Evolutionary conservation across 129 eudicot species (phyloP), one percentile per base, ranked within the genome.

Genomic region (Flaveria bidentis): DNA sequence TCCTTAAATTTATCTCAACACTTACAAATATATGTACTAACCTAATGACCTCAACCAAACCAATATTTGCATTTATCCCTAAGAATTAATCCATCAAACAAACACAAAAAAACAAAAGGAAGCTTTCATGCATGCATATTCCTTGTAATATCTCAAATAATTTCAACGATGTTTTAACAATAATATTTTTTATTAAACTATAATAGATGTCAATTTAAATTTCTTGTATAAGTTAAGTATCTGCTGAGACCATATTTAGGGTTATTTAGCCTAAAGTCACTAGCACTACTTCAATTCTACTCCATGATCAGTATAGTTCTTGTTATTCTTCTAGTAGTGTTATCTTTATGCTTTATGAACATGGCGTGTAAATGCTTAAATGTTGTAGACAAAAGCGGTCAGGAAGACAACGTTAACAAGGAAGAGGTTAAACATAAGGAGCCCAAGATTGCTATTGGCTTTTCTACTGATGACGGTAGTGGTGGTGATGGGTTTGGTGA

Each of bases 51-150:
- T 36, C 41, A 36, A 36, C 41, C 41, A 36, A 36, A 36, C 41
- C 41, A 36, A 36, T 36, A 36, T 36, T 36, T 36, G 41, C 7
- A 36, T 36, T 36, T 36, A 36, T 36, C 41, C 7, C 41, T 5
- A 36, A 36, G 41, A 36, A 36, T 36, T 36, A 36, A 36, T 45
- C 11, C 50, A 11, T 45, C 50, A 50, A 49, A 50, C 56, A 50
- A 50, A 50, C 56, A 16, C 20, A 62, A 50, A 16, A 50, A 50
- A 50, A 50, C 56, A 50, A 62, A 62, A 62, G 45, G 18, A 16
- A 62, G 68, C 45, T 62, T 62, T 62, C 68, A 62, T 62, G 68
- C 68, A 62, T 23, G 44, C 68, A 62, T 25, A 15, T 62, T 62
- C 68, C 68, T 28, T 6, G 68, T 62, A 30, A 6, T 62, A 28